These are phyloP conservation scores for Hyaloscypha bicolor DNA, from an alignment of 495 filamentous ascomycete species.

Conservation along the genomic window DNA sequence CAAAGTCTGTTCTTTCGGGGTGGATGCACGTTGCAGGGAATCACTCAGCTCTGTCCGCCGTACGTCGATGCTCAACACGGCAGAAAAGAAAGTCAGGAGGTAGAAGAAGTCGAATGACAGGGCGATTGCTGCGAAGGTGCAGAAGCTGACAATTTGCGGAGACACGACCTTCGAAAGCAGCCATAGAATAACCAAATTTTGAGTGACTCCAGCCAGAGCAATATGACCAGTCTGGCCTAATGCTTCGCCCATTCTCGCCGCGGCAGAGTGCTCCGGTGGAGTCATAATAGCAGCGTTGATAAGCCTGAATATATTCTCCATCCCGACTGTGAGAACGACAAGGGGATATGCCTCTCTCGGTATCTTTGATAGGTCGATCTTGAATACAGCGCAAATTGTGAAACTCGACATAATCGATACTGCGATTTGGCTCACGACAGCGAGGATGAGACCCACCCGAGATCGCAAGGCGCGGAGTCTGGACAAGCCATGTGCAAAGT, in stretches of 20 bases:
- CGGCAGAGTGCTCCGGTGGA: constrained; percentile 60
- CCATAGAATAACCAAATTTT: constrained; percentile 61
- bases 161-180: constrained; percentile 59
- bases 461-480: constrained; percentile 69
- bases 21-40: constrained; percentile 19
- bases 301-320: constrained; percentile 73
- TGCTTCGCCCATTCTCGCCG: constrained; percentile 62
- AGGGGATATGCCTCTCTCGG: constrained; percentile 66
- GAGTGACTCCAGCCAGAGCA: constrained; percentile 57
- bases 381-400: constrained; percentile 62
- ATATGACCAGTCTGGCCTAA: constrained; percentile 70
- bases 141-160: constrained; percentile 66
- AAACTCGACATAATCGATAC: constrained; percentile 69
- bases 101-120: constrained; percentile 71
- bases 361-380: constrained; percentile 61
- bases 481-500: constrained; percentile 59
- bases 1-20: background rate
- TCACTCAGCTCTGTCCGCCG: constrained; percentile 63
- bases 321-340: constrained; percentile 68
- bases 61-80: constrained; percentile 74
- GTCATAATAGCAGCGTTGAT: constrained; percentile 71
- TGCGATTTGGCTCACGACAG: constrained; percentile 64
- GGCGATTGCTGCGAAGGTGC: constrained; percentile 68
- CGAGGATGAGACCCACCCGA: constrained; percentile 63
- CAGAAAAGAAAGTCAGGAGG: constrained; percentile 70